Conservation (phyloP, 805 yeast genomes). For the Teunomyces pallodes region DNA sequence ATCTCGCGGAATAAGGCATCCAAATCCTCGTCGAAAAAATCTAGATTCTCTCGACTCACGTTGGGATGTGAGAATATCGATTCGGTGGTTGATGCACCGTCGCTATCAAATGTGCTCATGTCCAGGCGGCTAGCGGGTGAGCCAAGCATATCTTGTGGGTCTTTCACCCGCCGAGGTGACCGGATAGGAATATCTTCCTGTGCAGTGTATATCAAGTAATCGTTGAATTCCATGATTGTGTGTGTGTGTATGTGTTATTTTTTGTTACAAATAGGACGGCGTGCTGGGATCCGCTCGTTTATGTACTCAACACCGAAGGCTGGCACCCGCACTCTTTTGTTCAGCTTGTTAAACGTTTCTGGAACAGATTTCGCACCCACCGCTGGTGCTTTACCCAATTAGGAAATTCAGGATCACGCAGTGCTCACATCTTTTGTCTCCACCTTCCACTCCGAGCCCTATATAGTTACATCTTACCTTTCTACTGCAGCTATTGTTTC, state of each 20-base stretch:
- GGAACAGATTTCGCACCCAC: not conserved
- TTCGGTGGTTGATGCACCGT: conserved; percentile 13
- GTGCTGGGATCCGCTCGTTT: not conserved
- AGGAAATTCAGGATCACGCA: conserved; percentile 1
- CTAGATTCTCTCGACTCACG: conserved; percentile 7
- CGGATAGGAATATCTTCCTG: not conserved
- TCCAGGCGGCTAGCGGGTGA: conserved; percentile 15
- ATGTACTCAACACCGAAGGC: not conserved
- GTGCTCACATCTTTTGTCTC: not conserved
- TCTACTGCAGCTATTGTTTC: not conserved
- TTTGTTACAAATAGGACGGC: not conserved
- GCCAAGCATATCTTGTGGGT: not conserved
- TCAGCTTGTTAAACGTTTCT: not conserved
- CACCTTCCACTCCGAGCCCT: not conserved
- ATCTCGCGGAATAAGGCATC: conserved; percentile 21
- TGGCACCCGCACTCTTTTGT: not conserved
- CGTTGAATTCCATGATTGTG: conserved; percentile 2
- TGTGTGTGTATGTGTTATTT: not conserved
- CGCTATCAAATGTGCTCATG: conserved; percentile 18
- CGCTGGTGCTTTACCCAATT: conserved; percentile 3
- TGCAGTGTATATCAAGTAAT: conserved; percentile 4
- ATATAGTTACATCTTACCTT: not conserved
- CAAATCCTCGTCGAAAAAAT: conserved; percentile 9
- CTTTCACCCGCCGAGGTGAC: not conserved
- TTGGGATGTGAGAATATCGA: conserved; percentile 12